phyloP scores from a whole-genome alignment of 805 yeast species.

The Torulaspora maleeae region DNA sequence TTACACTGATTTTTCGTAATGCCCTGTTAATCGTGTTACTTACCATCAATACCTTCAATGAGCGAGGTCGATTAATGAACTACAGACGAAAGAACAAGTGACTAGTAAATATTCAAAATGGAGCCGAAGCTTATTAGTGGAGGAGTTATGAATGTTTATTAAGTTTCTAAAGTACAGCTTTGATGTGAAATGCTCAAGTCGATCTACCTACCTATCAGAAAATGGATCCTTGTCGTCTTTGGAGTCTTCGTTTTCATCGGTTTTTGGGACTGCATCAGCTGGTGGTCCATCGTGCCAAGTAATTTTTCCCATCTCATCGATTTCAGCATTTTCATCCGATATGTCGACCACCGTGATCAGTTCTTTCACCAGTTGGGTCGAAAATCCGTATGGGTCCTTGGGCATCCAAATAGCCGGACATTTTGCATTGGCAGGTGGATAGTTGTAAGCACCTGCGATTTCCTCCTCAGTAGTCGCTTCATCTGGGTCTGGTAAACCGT shows the following conservation, averaged over 20 bases:
- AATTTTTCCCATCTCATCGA: constrained; percentile 47
- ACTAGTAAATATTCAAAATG: background rate
- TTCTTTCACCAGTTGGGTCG: constrained; percentile 52
- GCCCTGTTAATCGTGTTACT: no score
- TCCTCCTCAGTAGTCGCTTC: constrained; percentile 37
- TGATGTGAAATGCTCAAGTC: background rate
- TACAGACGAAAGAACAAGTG: no score
- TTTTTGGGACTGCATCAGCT: constrained; percentile 10
- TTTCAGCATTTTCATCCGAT: constrained; percentile 62
- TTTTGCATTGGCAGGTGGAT: constrained; percentile 64
- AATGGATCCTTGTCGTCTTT: constrained; percentile 9
- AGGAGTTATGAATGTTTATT: background rate
- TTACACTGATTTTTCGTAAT: no score
- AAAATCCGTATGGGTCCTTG: constrained; percentile 80
- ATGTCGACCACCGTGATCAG: constrained; percentile 54
- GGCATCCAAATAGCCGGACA: constrained; percentile 91
- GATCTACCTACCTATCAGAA: background rate
- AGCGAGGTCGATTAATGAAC: no score
- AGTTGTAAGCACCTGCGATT: constrained; percentile 60
- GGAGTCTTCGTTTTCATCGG: constrained; percentile 6
- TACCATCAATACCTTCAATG: no score
- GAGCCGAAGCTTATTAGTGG: background rate
- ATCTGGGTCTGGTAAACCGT: constrained; percentile 46
- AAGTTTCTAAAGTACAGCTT: background rate
- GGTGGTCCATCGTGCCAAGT: constrained; percentile 53